These are phyloP conservation scores for Raphanus raphanistrum DNA, from an alignment of 345 rosid species.

Conservation along the genomic window DNA sequence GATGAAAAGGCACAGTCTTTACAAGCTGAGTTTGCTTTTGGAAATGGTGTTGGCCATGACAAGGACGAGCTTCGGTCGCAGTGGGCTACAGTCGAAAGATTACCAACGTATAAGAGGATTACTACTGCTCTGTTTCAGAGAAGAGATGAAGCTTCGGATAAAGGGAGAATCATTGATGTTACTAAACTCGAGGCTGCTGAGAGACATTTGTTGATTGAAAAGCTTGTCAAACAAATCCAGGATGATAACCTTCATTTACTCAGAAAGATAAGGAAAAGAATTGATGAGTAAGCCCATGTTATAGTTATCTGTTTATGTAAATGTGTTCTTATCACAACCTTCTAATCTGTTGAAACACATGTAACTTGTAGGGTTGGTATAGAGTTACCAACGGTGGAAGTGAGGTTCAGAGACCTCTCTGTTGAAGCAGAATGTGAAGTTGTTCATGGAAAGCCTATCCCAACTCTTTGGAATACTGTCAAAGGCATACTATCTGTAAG, in stretches of 20 bases:
- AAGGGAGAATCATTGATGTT: conserved; percentile 49
- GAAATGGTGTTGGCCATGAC: conserved; percentile 35
- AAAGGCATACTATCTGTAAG: conserved; percentile 36
- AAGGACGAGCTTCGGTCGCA: conserved; percentile 39
- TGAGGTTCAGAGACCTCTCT: conserved; percentile 42
- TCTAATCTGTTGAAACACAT: neutral
- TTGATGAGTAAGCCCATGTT: conserved; percentile 44
- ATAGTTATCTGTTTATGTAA: neutral
- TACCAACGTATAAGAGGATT: conserved; percentile 51
- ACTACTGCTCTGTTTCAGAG: conserved; percentile 44
- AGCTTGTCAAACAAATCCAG: conserved; percentile 53
- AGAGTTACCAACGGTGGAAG: conserved; percentile 45
- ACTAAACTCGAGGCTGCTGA: conserved; percentile 47
- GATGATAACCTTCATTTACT: conserved; percentile 52
- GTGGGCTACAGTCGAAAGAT: conserved; percentile 56
- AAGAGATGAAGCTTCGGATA: conserved; percentile 19
- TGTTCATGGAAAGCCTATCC: conserved; percentile 47
- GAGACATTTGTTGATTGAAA: conserved; percentile 49
- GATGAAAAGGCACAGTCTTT: conserved; percentile 6
- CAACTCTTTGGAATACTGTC: conserved; percentile 48
- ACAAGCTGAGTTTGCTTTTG: conserved; percentile 7
- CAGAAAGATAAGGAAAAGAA: conserved; percentile 46
- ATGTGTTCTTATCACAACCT: neutral
- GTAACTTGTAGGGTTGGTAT: conserved; percentile 44
- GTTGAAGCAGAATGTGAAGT: conserved; percentile 48